Base-by-base conservation (phyloP, 2,329 filamentous ascomycete species). In the Cytospora mali region DNA sequence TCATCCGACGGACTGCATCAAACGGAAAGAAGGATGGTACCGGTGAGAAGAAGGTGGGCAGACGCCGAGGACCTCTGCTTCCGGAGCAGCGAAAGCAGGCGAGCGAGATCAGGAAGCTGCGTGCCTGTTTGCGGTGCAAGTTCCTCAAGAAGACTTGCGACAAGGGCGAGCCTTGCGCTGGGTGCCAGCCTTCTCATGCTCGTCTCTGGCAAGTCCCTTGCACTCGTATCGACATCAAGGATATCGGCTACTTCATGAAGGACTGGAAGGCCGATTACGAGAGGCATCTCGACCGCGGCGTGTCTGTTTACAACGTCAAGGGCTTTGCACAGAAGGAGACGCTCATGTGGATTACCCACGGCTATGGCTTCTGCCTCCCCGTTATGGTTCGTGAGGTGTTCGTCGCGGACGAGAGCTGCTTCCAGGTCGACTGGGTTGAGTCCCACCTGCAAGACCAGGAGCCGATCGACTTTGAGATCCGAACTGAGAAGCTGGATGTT, bases 121-220 rank as follows among this genome's bases (percentile, higher is more conserved):
- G 94, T 73, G 94, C 94, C 54, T 98, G 94, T 76, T 81, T 98
- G 70, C 89, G 94, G 68, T 98, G 94, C 86, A 97, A 97, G 80
- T 98, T 97, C 81, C 83, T 98, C 75, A 98, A 98, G 85, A 98
- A 98, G 85, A 97, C 94, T 55, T 98, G 94, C 74, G 94, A 98
- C 77, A 97, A 96, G 81, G 94, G 94, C 67, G 93, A 97, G 80
- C 94, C 94, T 62, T 98, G 94, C 77, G 91, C 89, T 71, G 94
- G 94, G 54, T 98, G 94, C 80, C 91, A 97, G 79, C 94, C 94
- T 56, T 96, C 93, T 23, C 94, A 98, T 76, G 94, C 94, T 67
- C 89, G 94, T 67, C 83, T 98, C 58, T 98, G 94, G 94, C 93
- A 97, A 79, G 94, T 98, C 51, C 94, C 94, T 65, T 98, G 94